Evolutionary conservation across 2,329 filamentous ascomycete genomes (phyloP), one percentile per base, ranked within the genome.

Genomic region (Penicillium sp.): DNA sequence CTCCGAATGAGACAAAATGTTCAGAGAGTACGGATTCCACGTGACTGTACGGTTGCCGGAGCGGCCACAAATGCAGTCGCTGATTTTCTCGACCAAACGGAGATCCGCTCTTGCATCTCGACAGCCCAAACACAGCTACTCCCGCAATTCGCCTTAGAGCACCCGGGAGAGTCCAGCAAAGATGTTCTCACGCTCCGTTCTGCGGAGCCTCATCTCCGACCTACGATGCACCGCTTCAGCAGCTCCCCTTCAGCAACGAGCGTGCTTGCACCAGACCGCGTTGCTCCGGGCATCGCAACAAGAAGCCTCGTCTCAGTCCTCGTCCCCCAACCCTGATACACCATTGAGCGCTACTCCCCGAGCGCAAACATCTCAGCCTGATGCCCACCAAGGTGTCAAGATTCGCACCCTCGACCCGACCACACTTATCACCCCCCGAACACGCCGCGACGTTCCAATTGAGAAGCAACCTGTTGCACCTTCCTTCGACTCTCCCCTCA

Each of bases 191-290:
- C 67, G 72, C 55, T 65, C 70, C 13, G 61, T 67, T 52, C 57
- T 72, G 53, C 51, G 63, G 61, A 61, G 65, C 56, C 43, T 65
- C 60, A 55, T 62, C 61, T 54, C 61, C 63, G 57, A 67, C 54
- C 21, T 64, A 54, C 60, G 68, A 58, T 59, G 58, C 51, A 48
- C 59, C 42, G 56, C 62, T 43, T 45, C 60, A 36, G 57, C 62
- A 54, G 47, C 56, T 59, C 53, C 64, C 59, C 56, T 64, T 60
- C 54, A 59, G 60, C 62, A 69, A 65, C 72, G 74, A 64, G 73
- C 72, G 62, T 70, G 66, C 55, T 69, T 79, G 29, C 74, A 76
- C 58, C 70, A 75, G 63, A 65, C 67, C 47, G 65, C 70, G 21
- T 62, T 60, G 36, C 55, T 61, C 23, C 60, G 56, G 45, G 52